A percentile compares a stretch with the other conserved stretches of the same genome.
phyloP scores from a whole-genome alignment of 2,329 filamentous ascomycete species.

The Aphanocladium album region DNA sequence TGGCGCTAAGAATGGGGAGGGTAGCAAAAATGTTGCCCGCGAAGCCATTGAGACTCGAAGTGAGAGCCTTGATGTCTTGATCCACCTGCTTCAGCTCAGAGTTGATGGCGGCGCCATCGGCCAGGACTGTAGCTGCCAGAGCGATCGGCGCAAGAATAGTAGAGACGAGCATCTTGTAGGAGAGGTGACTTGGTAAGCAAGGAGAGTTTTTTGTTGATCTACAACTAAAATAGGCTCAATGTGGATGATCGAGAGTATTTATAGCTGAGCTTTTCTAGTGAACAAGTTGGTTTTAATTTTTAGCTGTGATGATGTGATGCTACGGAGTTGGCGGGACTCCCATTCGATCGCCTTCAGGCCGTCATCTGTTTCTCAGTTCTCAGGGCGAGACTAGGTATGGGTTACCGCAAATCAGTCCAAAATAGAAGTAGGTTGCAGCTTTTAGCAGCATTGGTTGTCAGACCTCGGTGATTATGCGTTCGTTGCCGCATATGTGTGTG shows the following conservation, averaged over 20 bases:
- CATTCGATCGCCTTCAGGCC: no score
- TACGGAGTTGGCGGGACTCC: not conserved
- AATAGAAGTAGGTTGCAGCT: no score
- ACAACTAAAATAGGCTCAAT: not conserved
- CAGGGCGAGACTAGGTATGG: no score
- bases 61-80: not conserved
- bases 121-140: slow-evolving; percentile 4
- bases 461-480: no score
- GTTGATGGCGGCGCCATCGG: slow-evolving; percentile 8
- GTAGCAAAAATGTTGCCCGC: slow-evolving; percentile 9
- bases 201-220: not conserved
- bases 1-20: not conserved
- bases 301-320: not conserved
- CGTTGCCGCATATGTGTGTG: no score
- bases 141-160: not conserved
- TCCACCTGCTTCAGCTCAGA: not conserved
- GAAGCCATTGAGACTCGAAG: not conserved
- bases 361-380: no score
- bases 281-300: no score
- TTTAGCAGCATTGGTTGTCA: no score
- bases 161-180: not conserved
- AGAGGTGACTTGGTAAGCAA: not conserved
- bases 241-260: not conserved
- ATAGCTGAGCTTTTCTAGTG: not conserved
- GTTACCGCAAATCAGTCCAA: no score